Evolutionary conservation across 148 eudicot genomes (phyloP), one percentile per base, ranked within the genome.

Genomic region (Nepenthes gracilis): DNA sequence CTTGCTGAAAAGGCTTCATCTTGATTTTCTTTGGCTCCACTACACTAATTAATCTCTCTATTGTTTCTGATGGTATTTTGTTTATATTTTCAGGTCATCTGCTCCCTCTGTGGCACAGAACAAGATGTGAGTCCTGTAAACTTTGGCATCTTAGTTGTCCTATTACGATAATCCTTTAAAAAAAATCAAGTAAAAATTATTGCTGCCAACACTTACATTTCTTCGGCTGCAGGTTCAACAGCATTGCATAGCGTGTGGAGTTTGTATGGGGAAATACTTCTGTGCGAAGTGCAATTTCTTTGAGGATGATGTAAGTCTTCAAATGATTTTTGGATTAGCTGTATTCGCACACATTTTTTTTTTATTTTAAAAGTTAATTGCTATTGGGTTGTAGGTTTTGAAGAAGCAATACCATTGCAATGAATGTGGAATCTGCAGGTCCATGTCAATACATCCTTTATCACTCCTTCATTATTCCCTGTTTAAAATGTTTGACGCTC

Each of bases 371-470:
- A 5, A 47, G 12, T 64, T 76, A 49, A 48, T 8, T 49, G 54
- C 36, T 63, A 47, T 53, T 57, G 35, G 36, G 38, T 51, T 66
- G 33, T 60, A 86, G 96, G 83, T 77, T 47, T 79, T 84, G 9
- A 88, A 88, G 82, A 75, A 79, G 61, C 92, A 81, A 61, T 88
- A 83, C 67, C 96, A 88, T 66, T 88, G 93, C 53, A 75, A 83
- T 58, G 76, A 83, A 71, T 88, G 96, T 64, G 89, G 93, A 71
- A 81, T 88, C 38, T 88, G 92, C 86, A 87, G 95, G 90, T 83
- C 53, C 47, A 13, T 33, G 12, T 64, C 63, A 58, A n/a, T 49
- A 35, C 33, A 6, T 64, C 2, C 54, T 40, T 47, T 48, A 54
- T 12, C 11, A 36, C 9, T 32, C 37, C 2, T 58, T 54, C 9